Evolutionary conservation across 192 early-diverging fungal species (phyloP), one percentile per base, ranked within the genome.

Genomic region (Rhizoclosmatium globosum): DNA sequence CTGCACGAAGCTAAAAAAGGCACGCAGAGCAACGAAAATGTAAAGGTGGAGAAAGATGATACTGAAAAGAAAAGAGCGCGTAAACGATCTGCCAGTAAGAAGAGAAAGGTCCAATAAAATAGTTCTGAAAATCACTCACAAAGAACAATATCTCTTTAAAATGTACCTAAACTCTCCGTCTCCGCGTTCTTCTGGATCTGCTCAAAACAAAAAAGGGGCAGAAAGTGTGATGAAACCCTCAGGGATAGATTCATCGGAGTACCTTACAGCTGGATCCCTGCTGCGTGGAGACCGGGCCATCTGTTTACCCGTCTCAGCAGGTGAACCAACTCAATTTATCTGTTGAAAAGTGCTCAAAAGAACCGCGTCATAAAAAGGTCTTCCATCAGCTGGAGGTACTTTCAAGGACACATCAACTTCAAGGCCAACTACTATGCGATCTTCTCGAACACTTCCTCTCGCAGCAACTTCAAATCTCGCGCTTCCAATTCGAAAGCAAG

Each of bases 201-300:
- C 50, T 13, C 9, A 7, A 0, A 13, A 7, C 6, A 53, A 53
- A 17, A 17, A 17, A 13, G 50, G 6, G 50, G 9, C 50, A 7
- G 50, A 53, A 53, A 53, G 9, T 13, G 6, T 17, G 9, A 53
- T 17, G 9, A 53, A 53, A 53, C 9, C 6, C 17, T 7, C 9
- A 0, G 9, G 17, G 6, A 53, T 64, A 17, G 39, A 64, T 21
- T 64, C 61, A 39, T 19, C 61, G 21, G 61, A 64, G 6, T 64
- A 64, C 61, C 21, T 64, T 9, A 64, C 61, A 6, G 21, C 61
- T 64, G 61, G 61, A 64, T 64, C 61, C 7, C 39, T 64, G 9
- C 61, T 64, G 39, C n/a, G 39, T 9, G 61, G 61, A 39, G 39
- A n/a, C 7, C 61, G 39, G 4, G 61, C 61, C 9, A 64, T 64